Percentiles rank a stretch among this genome's conserved stretches.
phyloP scores from a whole-genome alignment of 208 protist genomes.

The Trypanosoma brucei region DNA sequence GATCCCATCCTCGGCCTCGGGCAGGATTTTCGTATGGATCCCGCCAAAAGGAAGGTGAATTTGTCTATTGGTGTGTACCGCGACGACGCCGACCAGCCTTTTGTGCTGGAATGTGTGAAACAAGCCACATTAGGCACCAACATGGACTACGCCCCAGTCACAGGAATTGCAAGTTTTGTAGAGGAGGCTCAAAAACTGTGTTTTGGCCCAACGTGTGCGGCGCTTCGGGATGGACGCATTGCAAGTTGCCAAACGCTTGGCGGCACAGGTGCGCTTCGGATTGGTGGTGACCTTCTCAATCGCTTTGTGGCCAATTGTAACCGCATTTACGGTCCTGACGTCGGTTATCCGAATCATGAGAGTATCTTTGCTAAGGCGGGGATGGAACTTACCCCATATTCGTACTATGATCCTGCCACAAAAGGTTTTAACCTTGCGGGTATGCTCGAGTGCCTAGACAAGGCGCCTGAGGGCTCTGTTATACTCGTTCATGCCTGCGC shows the following conservation, averaged over 20 bases:
- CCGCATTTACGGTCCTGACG: conserved; percentile 46
- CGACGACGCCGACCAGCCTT: conserved; percentile 88
- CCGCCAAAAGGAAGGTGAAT: conserved; percentile 91
- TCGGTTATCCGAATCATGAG: conserved; percentile 77
- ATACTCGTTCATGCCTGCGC: conserved; percentile 96
- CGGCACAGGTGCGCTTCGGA: conserved; percentile 73
- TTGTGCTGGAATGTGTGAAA: conserved; percentile 87
- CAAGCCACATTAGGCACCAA: conserved; percentile 49
- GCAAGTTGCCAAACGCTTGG: conserved; percentile 77
- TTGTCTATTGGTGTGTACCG: conserved; percentile 97
- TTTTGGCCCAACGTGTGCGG: conserved; percentile 72
- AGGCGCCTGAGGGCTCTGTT: conserved; percentile 66
- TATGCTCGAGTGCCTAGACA: conserved; percentile 57
- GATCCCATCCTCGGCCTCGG: conserved; percentile 76
- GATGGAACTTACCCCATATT: conserved; percentile 42
- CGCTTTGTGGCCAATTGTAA: conserved; percentile 32
- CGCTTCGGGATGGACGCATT: conserved; percentile 45
- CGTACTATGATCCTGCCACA: conserved; percentile 67
- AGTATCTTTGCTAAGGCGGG: conserved; percentile 59
- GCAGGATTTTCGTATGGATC: conserved; percentile 63
- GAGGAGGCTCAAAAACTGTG: conserved; percentile 68
- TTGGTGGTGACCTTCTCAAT: conserved; percentile 60
- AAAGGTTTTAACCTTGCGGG: conserved; percentile 61
- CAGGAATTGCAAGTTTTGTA: conserved; percentile 81
- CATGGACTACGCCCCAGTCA: conserved; percentile 95